These are phyloP conservation scores for Mucor indicus DNA, from an alignment of 371 early-diverging fungal species.

Conservation along the genomic window DNA sequence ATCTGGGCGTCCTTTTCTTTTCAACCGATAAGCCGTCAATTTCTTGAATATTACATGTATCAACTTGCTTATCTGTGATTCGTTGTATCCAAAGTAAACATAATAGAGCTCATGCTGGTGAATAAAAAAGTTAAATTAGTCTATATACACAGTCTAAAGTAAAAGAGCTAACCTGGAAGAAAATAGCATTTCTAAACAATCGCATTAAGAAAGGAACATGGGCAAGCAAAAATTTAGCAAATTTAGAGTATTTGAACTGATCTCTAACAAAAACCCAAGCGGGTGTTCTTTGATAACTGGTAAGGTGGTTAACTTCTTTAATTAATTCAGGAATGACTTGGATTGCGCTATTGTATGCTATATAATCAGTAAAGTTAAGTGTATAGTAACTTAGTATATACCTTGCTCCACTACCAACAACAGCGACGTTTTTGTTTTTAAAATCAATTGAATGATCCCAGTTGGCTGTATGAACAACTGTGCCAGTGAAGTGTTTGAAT, in stretches of 20 bases:
- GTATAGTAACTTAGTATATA: constrained; percentile 6
- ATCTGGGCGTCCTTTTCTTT: not conserved
- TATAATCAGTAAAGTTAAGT: not conserved
- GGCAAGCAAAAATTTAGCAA: constrained; percentile 33
- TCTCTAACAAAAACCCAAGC: constrained; percentile 38
- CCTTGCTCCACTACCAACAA: constrained; percentile 58
- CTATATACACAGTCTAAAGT: not conserved
- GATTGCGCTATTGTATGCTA: constrained; percentile 32
- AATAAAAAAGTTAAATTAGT: too few species aligned
- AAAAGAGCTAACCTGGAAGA: not conserved
- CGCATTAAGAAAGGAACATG: constrained; percentile 40
- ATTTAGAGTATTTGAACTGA: constrained; percentile 22
- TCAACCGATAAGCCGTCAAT: constrained; percentile 1
- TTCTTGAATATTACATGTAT: not conserved
- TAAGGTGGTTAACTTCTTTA: constrained; percentile 32
- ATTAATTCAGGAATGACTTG: constrained; percentile 50
- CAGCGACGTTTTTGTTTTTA: constrained; percentile 48
- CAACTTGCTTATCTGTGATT: not conserved
- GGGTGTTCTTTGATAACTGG: constrained; percentile 54
- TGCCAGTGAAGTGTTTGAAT: constrained; percentile 25
- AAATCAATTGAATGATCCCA: constrained; percentile 50
- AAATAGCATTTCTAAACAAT: constrained; percentile 16
- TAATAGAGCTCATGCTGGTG: constrained; percentile 6
- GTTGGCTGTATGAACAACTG: constrained; percentile 33
- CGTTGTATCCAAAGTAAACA: constrained; percentile 2